Percentiles rank a stretch among this genome's conserved stretches.
phyloP scores from a whole-genome alignment of 2,329 filamentous ascomycete species.

The Phaeomoniella chlamydospora region DNA sequence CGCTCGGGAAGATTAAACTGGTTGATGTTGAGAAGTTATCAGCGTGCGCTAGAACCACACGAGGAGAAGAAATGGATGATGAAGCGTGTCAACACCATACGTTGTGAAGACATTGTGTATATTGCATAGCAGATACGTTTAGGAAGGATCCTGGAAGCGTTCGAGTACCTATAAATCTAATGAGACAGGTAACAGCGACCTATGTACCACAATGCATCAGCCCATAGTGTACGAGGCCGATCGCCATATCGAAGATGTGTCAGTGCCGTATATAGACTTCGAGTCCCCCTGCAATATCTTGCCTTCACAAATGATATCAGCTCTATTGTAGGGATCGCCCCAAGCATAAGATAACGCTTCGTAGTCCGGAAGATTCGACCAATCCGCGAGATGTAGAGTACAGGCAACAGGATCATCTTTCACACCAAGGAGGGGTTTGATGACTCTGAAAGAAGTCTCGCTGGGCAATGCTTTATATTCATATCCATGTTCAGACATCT shows the following conservation, averaged over 20 bases:
- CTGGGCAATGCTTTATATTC: slow-evolving; percentile 1
- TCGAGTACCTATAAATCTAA: too few relatives aligned
- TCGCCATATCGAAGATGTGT: neutral
- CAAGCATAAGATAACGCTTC: slow-evolving; percentile 1
- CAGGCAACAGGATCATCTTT: neutral
- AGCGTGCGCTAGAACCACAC: neutral
- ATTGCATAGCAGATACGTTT: too few relatives aligned
- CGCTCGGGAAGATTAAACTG: neutral
- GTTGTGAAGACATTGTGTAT: too few relatives aligned
- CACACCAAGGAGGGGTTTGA: neutral
- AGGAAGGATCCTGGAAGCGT: too few relatives aligned
- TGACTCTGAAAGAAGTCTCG: slow-evolving; percentile 1
- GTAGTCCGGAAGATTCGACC: neutral
- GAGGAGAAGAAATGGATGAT: neutral
- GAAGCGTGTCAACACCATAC: too few relatives aligned
- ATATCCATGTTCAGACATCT: neutral
- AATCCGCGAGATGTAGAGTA: neutral
- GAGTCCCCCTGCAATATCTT: neutral
- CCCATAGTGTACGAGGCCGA: neutral
- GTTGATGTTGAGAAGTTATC: neutral
- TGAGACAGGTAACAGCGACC: neutral
- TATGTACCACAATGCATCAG: neutral
- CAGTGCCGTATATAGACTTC: neutral
- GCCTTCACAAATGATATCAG: neutral
- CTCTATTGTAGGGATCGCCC: neutral